These are phyloP conservation scores for Tulasnella sp. DNA, from an alignment of 768 basidiomycete species.

Conservation along the genomic window DNA sequence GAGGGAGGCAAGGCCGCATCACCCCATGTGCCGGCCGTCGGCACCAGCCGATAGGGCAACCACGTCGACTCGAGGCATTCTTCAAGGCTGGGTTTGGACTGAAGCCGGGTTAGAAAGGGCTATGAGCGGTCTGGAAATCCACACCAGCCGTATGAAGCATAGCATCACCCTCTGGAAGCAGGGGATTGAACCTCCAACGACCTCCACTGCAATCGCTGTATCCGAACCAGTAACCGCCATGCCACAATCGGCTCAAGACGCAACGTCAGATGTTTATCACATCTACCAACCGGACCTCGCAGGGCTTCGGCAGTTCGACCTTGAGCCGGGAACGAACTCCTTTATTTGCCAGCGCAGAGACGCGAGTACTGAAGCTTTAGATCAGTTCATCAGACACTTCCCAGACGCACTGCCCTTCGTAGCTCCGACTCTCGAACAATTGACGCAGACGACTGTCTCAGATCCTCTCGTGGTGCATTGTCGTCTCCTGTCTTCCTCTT, in stretches of 20 bases:
- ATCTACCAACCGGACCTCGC: slow-evolving; percentile 31
- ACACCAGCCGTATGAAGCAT: not conserved
- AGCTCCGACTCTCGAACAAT: slow-evolving; percentile 50
- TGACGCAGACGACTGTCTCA: slow-evolving; percentile 48
- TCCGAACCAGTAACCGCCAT: not conserved
- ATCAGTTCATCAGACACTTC: slow-evolving; percentile 44
- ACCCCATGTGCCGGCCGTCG: slow-evolving; percentile 32
- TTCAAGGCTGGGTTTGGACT: slow-evolving; percentile 52
- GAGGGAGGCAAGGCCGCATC: slow-evolving; percentile 50
- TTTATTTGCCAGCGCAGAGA: not conserved
- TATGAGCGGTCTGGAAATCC: slow-evolving; percentile 30
- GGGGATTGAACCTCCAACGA: not conserved
- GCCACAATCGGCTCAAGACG: not conserved
- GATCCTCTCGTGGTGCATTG: slow-evolving; percentile 49
- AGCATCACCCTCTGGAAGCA: not conserved
- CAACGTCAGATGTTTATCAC: too few relatives aligned
- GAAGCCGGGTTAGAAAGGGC: slow-evolving; percentile 36
- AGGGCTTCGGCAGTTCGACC: slow-evolving; percentile 48
- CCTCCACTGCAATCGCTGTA: not conserved
- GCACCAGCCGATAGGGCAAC: slow-evolving; percentile 24
- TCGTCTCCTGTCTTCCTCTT: slow-evolving; percentile 50
- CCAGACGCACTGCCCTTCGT: slow-evolving; percentile 48
- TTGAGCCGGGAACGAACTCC: slow-evolving; percentile 44
- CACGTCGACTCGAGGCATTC: too few relatives aligned
- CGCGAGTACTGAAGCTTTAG: not conserved